These are phyloP conservation scores for Amaranthus palmeri DNA, from an alignment of 148 eudicot genomes.

Conservation along the genomic window DNA sequence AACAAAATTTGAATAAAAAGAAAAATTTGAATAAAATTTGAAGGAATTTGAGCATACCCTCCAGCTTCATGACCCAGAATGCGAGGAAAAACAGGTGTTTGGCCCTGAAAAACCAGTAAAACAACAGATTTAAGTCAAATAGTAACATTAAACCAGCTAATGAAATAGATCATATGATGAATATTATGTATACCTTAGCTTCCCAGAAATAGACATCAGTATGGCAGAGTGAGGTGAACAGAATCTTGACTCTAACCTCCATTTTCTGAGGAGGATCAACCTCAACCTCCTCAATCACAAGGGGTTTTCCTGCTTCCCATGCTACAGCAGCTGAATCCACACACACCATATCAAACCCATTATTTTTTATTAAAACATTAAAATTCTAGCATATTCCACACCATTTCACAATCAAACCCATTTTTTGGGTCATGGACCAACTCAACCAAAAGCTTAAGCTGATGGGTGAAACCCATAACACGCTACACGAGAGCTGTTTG, in stretches of 20 bases:
- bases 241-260: slow-evolving; percentile 75
- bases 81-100: slow-evolving; percentile 55
- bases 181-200: slow-evolving; percentile 44
- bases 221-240: slow-evolving; percentile 71
- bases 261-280: slow-evolving; percentile 74
- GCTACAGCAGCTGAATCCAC: slow-evolving; percentile 65
- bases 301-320: slow-evolving; percentile 86
- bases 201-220: slow-evolving; percentile 87
- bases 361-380: not conserved
- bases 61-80: slow-evolving; percentile 67
- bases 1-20: not conserved
- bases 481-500: no score
- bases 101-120: slow-evolving; percentile 32
- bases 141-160: not conserved
- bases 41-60: slow-evolving; percentile 37
- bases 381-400: no score
- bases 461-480: no score
- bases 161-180: not conserved
- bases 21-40: not conserved
- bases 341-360: not conserved
- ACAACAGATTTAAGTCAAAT: not conserved
- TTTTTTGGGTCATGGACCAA: no score
- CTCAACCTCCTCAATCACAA: slow-evolving; percentile 70
- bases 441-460: no score
- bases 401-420: no score